Conservation (phyloP, 345 rosid genomes). For the Eutrema yunnanense region DNA sequence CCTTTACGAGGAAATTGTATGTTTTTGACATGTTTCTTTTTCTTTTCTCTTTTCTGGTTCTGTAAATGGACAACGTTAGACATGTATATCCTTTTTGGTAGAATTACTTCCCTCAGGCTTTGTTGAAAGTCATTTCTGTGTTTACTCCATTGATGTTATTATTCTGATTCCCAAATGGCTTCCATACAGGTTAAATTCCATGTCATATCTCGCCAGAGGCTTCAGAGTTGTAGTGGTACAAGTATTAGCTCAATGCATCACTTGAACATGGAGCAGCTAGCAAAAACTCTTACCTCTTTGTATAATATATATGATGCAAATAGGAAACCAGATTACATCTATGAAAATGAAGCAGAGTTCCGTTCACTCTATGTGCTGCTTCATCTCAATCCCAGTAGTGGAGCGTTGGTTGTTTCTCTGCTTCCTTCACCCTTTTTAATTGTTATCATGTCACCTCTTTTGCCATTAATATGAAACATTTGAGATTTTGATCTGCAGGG, state of each 20-base stretch:
- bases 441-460: constrained; percentile 7
- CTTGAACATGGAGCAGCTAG: constrained; percentile 91
- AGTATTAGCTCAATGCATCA: constrained; percentile 52
- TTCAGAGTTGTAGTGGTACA: constrained; percentile 37
- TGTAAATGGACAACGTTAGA: neutral
- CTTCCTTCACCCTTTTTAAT: constrained; percentile 10
- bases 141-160: neutral
- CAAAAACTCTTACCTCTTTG: constrained; percentile 62
- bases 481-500: constrained; percentile 46
- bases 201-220: constrained; percentile 71
- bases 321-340: constrained; percentile 31
- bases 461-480: constrained; percentile 1
- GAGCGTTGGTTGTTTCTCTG: constrained; percentile 44
- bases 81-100: neutral
- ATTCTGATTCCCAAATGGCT: constrained; percentile 12
- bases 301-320: constrained; percentile 70
- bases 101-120: neutral
- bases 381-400: constrained; percentile 58
- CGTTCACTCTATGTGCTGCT: constrained; percentile 80
- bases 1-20: constrained; percentile 86
- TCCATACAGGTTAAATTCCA: constrained; percentile 67
- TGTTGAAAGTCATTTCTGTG: neutral
- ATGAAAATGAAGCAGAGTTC: constrained; percentile 64
- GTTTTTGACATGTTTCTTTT: constrained; percentile 18
- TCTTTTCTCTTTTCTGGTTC: neutral